Evolutionary conservation across 1,139 yeast species (phyloP).

Genomic region (Candida tetrigidarum): DNA sequence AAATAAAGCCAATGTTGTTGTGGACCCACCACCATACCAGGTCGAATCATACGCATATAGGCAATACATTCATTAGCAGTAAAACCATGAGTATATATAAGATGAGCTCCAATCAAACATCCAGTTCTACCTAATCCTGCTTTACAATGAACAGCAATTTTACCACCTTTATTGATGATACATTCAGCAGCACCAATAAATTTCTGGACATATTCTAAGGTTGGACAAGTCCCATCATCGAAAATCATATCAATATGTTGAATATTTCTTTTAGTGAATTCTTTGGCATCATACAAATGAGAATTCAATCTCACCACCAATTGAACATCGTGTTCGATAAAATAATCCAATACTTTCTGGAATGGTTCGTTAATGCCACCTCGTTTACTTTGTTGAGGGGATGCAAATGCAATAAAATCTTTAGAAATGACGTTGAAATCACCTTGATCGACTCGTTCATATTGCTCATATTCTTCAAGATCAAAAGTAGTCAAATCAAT

Average conservation of each 20-base stretch:
- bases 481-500: constrained; percentile 87
- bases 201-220: constrained; percentile 87
- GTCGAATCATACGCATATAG: constrained; percentile 93
- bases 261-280: constrained; percentile 82
- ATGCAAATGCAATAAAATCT: constrained; percentile 96
- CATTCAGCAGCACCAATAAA: constrained; percentile 96
- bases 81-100: constrained; percentile 94
- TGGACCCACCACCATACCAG: constrained; percentile 99
- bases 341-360: constrained; percentile 77
- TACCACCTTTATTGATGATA: constrained; percentile 80
- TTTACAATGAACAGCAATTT: constrained; percentile 97
- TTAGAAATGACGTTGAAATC: constrained; percentile 92
- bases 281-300: constrained; percentile 81
- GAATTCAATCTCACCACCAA: constrained; percentile 92
- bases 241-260: constrained; percentile 94
- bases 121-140: constrained; percentile 99
- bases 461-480: constrained; percentile 90
- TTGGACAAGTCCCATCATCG: constrained; percentile 98
- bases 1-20: constrained; percentile 98
- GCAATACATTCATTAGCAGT: constrained; percentile 98
- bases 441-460: constrained; percentile 96
- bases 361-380: constrained; percentile 72
- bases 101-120: constrained; percentile 94
- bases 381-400: constrained; percentile 76
- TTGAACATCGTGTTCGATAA: constrained; percentile 73